These are phyloP conservation scores for Aureobasidium pullulans DNA, from an alignment of 2,329 filamentous ascomycete species.

Conservation along the genomic window DNA sequence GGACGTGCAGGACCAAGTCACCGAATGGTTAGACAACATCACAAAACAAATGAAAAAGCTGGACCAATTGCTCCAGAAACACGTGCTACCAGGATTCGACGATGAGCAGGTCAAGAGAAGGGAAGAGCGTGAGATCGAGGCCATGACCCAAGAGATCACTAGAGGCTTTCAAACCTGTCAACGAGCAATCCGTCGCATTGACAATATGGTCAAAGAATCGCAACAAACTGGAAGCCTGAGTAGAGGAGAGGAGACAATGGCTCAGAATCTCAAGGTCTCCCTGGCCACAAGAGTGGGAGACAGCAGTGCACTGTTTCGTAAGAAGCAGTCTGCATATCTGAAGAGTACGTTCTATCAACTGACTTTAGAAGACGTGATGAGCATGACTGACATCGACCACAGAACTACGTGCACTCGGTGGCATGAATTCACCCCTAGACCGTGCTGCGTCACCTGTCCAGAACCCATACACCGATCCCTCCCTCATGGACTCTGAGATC, in stretches of 20 bases:
- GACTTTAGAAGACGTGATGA: constrained; percentile 29
- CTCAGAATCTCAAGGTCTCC: constrained; percentile 88
- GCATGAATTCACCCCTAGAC: constrained; percentile 43
- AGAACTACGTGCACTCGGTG: constrained; percentile 39
- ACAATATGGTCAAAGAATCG: constrained; percentile 76
- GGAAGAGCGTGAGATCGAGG: constrained; percentile 87
- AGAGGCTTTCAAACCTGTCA: constrained; percentile 85
- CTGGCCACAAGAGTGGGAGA: constrained; percentile 85
- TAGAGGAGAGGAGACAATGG: constrained; percentile 88
- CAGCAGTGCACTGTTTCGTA: constrained; percentile 83
- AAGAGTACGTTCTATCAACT: constrained; percentile 59
- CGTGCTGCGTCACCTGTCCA: constrained; percentile 40
- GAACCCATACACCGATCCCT: constrained; percentile 73
- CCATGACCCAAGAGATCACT: constrained; percentile 83
- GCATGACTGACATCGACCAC: constrained; percentile 31
- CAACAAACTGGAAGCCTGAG: constrained; percentile 65
- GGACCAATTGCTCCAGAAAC: constrained; percentile 92
- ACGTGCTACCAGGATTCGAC: constrained; percentile 92
- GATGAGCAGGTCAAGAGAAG: constrained; percentile 82
- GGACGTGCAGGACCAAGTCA: constrained; percentile 88
- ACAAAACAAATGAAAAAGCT: constrained; percentile 75
- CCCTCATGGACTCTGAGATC: constrained; percentile 84
- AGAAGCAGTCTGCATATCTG: constrained; percentile 93
- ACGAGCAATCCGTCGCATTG: constrained; percentile 77
- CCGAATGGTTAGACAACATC: constrained; percentile 71